Base-by-base conservation (phyloP, 2,329 filamentous ascomycete genomes). In the Pseudogymnoascus sp. region DNA sequence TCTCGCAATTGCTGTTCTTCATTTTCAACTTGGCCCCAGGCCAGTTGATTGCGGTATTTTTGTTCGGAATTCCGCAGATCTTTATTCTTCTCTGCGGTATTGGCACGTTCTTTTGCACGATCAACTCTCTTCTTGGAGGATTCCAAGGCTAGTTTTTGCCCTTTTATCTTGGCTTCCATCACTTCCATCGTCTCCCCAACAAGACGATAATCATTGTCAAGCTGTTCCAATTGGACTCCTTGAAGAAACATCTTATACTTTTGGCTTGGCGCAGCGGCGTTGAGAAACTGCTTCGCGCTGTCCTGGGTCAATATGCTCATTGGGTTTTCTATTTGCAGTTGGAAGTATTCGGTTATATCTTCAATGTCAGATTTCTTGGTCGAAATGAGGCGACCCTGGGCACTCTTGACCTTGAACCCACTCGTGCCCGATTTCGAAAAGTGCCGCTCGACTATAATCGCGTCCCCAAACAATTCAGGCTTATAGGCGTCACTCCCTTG, bases 231-330 rank as follows among this genome's bases (percentile, higher is more conserved):
- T 70, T 98, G 93, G 0, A 96, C 96, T 26, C 95, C 95, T 70
- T 93, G 91, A 65, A 96, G 84, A 72, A 99, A 99, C 71, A 97
- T 97, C 68, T 91, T 95, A 80, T 98, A 99, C 74, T 99, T 99
- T 65, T 93, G 87, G 3, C 84, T 79, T 0, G 92, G 85, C 2
- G 86, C 89, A 11, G 95, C 93, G 37, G 88, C 85, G 71, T 93
- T 96, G 46, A 99, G 82, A 70, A 99, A 99, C 64, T 96, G 90
- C 10, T 95, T 87, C 10, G 95, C 95, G 75, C 93, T 92, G 73
- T 99, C 95, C 75, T 99, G 95, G 0, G 93, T 96, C 16, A 99
- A 81, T 6, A 98, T 90, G 65, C 96, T 98, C 78, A 99, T 88
- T 0, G 95, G 95, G 69, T 99, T 99, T 72, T 98, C 93, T 63